Conservation (phyloP, 2,329 filamentous ascomycete genomes). For the Seiridium cupressi region DNA sequence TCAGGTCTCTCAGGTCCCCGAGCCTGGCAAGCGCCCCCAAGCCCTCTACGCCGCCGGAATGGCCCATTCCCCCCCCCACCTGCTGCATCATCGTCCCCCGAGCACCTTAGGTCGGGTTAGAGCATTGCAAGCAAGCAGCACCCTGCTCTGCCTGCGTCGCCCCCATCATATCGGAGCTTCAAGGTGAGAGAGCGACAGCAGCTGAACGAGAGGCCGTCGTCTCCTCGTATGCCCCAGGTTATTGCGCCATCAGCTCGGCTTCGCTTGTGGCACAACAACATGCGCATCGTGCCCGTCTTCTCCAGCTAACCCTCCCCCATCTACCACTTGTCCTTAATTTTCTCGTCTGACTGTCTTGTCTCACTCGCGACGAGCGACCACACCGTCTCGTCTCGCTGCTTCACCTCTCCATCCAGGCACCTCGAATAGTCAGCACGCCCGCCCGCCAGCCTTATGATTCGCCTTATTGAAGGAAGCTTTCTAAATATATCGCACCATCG, state of each 20-base stretch:
- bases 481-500: constrained; percentile 12
- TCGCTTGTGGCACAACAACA: constrained; percentile 2
- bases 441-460: constrained; percentile 13
- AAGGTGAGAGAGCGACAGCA: background rate
- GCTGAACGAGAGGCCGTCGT: background rate
- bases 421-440: background rate
- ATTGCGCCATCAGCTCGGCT: background rate
- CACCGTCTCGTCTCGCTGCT: background rate
- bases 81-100: too few relatives aligned
- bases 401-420: background rate
- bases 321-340: background rate
- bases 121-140: background rate
- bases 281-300: constrained; percentile 4
- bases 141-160: background rate
- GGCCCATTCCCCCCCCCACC: too few relatives aligned
- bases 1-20: background rate
- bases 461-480: constrained; percentile 11
- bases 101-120: too few relatives aligned
- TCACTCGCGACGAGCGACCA: background rate
- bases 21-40: background rate
- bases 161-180: background rate
- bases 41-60: too few relatives aligned
- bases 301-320: background rate
- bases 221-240: background rate
- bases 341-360: background rate